A percentile compares a stretch with the other conserved stretches of the same genome.
Evolutionary conservation across 192 early-diverging fungal species (phyloP).

Genomic region (Backusella parvicylindrica): DNA sequence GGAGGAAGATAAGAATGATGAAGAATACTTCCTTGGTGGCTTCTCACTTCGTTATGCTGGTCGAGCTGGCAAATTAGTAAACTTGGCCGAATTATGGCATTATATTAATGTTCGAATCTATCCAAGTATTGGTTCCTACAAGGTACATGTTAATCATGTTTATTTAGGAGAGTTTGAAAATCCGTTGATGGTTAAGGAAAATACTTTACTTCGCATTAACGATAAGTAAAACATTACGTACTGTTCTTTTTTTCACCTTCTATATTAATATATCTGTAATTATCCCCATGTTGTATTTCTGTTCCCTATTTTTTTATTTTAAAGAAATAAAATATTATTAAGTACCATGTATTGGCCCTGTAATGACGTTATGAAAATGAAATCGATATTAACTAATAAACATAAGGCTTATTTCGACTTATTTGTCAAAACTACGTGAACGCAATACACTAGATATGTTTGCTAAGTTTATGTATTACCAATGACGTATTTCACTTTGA

Average conservation of each 20-base stretch:
- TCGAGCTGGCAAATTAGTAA: not conserved
- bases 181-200: not conserved
- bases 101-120: not conserved
- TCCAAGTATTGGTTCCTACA: not conserved
- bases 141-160: not conserved
- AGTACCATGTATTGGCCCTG: not conserved
- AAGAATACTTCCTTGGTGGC: not conserved
- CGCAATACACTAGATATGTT: too few relatives aligned
- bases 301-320: not conserved
- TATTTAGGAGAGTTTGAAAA: not conserved
- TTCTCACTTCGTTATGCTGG: not conserved
- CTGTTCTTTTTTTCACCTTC: not conserved
- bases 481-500: too few relatives aligned
- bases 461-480: too few relatives aligned
- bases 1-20: not conserved
- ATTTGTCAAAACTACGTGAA: too few relatives aligned
- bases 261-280: not conserved
- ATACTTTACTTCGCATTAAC: not conserved
- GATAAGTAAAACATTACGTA: not conserved
- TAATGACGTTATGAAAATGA: too few relatives aligned
- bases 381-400: too few relatives aligned
- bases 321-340: not conserved
- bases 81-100: not conserved
- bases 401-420: too few relatives aligned
- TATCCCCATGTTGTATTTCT: not conserved